Conservation (phyloP, 805 yeast species). For the Priceomyces carsonii region DNA sequence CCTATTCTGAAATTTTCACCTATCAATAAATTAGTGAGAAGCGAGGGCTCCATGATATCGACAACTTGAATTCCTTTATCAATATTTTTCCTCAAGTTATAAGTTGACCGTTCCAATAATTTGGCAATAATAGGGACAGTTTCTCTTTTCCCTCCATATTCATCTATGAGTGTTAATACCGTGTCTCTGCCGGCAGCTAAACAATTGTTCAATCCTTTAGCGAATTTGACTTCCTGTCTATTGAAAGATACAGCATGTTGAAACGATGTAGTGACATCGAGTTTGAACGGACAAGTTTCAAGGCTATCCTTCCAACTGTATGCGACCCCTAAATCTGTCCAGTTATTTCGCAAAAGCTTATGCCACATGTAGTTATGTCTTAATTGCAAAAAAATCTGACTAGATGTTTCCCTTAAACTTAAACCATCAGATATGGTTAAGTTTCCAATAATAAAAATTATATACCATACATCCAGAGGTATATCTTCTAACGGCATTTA, state of each 20-base stretch:
- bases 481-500: conserved; percentile 9
- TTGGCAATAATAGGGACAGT: conserved; percentile 15
- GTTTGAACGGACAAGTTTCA: too few species aligned
- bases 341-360: conserved; percentile 7
- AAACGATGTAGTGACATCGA: too few species aligned
- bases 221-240: conserved; percentile 3
- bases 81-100: neutral
- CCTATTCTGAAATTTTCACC: conserved; percentile 17
- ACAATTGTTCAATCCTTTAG: conserved; percentile 1
- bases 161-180: conserved; percentile 11
- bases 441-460: conserved; percentile 10
- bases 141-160: conserved; percentile 11
- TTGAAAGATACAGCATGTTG: conserved; percentile 1
- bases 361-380: conserved; percentile 16
- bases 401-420: conserved; percentile 7
- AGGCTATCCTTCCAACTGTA: too few species aligned
- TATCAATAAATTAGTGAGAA: conserved; percentile 13
- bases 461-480: conserved; percentile 18
- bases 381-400: conserved; percentile 6
- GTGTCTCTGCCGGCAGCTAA: conserved; percentile 5
- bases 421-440: conserved; percentile 13
- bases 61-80: neutral
- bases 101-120: neutral
- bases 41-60: conserved; percentile 10
- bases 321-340: conserved; percentile 4